phyloP scores from a whole-genome alignment of 257 asterid genomes.

The Vinca minor region DNA sequence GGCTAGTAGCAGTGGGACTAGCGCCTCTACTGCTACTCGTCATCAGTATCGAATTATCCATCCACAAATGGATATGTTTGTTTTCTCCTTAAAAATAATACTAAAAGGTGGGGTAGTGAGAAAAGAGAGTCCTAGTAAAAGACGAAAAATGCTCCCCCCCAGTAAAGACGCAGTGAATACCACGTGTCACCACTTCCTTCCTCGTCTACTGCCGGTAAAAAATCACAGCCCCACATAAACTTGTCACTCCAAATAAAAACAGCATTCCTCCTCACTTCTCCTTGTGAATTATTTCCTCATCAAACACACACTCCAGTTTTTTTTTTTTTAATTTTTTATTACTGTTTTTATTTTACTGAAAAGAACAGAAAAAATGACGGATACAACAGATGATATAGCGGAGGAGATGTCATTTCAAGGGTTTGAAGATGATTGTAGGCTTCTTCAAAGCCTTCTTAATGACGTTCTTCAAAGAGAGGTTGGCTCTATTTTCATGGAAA shows the following conservation, averaged over 20 bases:
- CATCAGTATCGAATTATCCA: too few species aligned
- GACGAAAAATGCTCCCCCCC: background rate
- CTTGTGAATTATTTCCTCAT: background rate
- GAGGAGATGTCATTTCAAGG: conserved; percentile 90
- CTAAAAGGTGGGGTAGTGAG: too few species aligned
- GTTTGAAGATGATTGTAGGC: conserved; percentile 80
- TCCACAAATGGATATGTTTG: too few species aligned
- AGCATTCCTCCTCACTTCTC: background rate
- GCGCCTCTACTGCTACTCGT: too few species aligned
- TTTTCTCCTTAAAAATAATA: too few species aligned
- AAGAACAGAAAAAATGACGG: conserved; percentile 79
- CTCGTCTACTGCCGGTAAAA: conserved; percentile 14
- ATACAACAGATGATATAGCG: conserved; percentile 83
- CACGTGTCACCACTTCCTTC: conserved; percentile 37
- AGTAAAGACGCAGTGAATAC: conserved; percentile 7
- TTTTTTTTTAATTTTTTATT: too few species aligned
- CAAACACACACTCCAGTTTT: too few species aligned
- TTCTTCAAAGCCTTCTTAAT: conserved; percentile 69
- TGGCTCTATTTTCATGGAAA: conserved; percentile 69
- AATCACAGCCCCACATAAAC: conserved; percentile 23
- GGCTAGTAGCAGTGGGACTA: too few species aligned
- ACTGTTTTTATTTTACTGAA: too few species aligned
- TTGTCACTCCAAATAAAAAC: background rate
- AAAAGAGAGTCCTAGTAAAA: background rate
- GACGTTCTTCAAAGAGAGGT: conserved; percentile 84